Conservation (phyloP, 2,329 filamentous ascomycete species). For the Knoxdaviesia capensis region DNA sequence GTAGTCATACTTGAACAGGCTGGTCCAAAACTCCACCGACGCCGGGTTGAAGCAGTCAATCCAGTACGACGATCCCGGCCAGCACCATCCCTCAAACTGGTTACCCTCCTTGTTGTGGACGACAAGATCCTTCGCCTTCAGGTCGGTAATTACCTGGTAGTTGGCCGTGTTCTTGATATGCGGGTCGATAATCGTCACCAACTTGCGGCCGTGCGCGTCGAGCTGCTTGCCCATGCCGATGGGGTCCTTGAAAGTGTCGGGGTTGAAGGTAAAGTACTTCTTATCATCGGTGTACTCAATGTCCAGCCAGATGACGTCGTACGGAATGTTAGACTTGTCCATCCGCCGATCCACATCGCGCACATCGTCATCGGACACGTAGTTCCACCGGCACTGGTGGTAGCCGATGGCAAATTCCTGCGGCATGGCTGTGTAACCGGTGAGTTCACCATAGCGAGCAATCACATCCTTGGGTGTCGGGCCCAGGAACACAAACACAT, state of each 20-base stretch:
- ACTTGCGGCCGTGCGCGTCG: conserved; percentile 66
- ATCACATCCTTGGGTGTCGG: conserved; percentile 68
- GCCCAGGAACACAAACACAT: conserved; percentile 87
- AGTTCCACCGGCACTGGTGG: conserved; percentile 98
- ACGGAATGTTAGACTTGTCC: conserved; percentile 86
- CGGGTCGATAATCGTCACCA: conserved; percentile 88
- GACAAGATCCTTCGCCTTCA: conserved; percentile 67
- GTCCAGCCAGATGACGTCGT: conserved; percentile 97
- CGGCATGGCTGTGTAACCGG: conserved; percentile 76
- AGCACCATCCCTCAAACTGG: conserved; percentile 93
- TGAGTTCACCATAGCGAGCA: conserved; percentile 71
- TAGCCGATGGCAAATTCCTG: conserved; percentile 86
- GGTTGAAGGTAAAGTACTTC: conserved; percentile 97
- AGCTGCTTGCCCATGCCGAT: conserved; percentile 76
- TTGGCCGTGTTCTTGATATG: conserved; percentile 85
- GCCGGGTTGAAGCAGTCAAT: conserved; percentile 91
- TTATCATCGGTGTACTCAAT: conserved; percentile 94
- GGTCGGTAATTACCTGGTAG: conserved; percentile 58
- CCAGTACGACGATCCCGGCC: conserved; percentile 95
- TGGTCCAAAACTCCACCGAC: conserved; percentile 77
- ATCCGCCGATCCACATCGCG: conserved; percentile 93
- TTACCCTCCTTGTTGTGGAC: conserved; percentile 80
- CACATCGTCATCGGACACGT: conserved; percentile 90
- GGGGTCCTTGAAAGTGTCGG: conserved; percentile 70
- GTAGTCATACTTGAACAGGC: conserved; percentile 66